Conservation (phyloP, 352 stramenopile species). For the Globisporangium parvum region DNA sequence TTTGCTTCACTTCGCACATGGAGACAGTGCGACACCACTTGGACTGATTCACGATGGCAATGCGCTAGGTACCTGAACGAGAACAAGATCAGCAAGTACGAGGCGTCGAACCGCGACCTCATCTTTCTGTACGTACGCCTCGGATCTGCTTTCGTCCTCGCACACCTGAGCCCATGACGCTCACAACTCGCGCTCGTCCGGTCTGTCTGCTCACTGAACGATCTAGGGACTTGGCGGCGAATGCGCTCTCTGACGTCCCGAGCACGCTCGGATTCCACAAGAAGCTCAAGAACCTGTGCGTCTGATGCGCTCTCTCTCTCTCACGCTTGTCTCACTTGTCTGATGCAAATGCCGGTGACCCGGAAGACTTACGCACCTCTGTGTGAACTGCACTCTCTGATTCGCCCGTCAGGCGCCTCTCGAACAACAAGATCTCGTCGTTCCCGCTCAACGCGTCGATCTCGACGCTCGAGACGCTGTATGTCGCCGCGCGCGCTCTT, state of each 20-base stretch:
- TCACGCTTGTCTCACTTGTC: neutral
- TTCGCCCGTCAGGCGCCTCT: constrained; percentile 3
- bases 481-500: neutral
- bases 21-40: neutral
- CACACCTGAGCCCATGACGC: neutral
- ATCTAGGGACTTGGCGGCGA: neutral
- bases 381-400: too few relatives aligned
- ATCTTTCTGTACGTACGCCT: constrained; percentile 1
- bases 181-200: neutral
- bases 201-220: neutral
- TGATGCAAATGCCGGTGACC: too few relatives aligned
- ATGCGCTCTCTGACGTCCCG: constrained; percentile 2
- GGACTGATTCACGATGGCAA: neutral
- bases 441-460: constrained; percentile 3
- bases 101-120: constrained; percentile 2
- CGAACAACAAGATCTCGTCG: constrained; percentile 2
- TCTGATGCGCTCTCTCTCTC: neutral
- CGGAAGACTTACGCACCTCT: too few relatives aligned
- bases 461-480: constrained; percentile 1
- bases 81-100: constrained; percentile 7
- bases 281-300: constrained; percentile 10
- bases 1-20: neutral
- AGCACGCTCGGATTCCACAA: neutral
- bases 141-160: neutral
- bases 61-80: constrained; percentile 1